These are phyloP conservation scores for Paecilomyces variotii DNA, from an alignment of 2,329 filamentous ascomycete genomes.

Conservation along the genomic window DNA sequence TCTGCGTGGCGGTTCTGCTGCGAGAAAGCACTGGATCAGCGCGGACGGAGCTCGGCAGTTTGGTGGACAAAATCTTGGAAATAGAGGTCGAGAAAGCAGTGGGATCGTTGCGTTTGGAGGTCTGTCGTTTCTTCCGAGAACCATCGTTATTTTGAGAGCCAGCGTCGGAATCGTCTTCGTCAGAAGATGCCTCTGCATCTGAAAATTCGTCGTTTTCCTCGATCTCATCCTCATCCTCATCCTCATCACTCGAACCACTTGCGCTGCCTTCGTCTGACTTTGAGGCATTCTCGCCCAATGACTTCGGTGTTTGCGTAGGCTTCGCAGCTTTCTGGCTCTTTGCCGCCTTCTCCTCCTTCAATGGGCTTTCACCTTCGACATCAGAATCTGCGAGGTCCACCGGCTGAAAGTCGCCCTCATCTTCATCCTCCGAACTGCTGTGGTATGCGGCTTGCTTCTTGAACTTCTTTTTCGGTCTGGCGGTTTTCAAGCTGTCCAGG, in stretches of 20 bases:
- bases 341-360: slow-evolving; percentile 3
- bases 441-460: slow-evolving; percentile 58
- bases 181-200: slow-evolving; percentile 19
- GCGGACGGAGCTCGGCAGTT: slow-evolving; percentile 72
- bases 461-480: slow-evolving; percentile 48
- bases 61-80: slow-evolving; percentile 83
- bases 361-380: slow-evolving; percentile 20
- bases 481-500: slow-evolving; percentile 49
- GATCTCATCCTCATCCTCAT: slow-evolving; percentile 17
- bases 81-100: slow-evolving; percentile 86
- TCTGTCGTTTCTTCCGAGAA: slow-evolving; percentile 26
- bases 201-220: slow-evolving; percentile 17
- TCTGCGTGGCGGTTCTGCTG: slow-evolving; percentile 64
- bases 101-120: slow-evolving; percentile 79
- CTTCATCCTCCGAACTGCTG: slow-evolving; percentile 53
- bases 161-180: slow-evolving; percentile 19
- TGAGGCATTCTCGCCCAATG: background rate
- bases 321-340: slow-evolving; percentile 1
- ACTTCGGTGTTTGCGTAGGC: slow-evolving; percentile 6
- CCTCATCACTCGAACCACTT: slow-evolving; percentile 11
- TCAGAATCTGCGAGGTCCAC: slow-evolving; percentile 44
- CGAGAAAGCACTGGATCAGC: slow-evolving; percentile 87
- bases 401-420: slow-evolving; percentile 42
- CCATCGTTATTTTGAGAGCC: slow-evolving; percentile 28
- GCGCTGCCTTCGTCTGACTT: slow-evolving; percentile 10